Conservation (phyloP, 306 rosid species). For the Acmispon strigosus region DNA sequence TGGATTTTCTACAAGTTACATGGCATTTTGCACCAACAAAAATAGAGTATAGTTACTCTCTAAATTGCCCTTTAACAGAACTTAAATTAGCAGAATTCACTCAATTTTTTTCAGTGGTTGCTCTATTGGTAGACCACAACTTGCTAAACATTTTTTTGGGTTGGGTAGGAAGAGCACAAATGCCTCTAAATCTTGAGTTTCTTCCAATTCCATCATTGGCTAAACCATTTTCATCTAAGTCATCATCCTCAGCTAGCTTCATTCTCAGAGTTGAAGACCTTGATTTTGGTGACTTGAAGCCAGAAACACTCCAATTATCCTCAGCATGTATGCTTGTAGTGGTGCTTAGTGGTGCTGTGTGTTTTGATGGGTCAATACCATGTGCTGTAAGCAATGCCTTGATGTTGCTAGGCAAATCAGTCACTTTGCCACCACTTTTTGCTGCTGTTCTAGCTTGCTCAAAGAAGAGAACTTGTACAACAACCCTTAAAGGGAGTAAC, state of each 20-base stretch:
- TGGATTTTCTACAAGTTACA: constrained; percentile 55
- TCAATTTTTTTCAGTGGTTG: constrained; percentile 64
- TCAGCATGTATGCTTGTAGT: constrained; percentile 60
- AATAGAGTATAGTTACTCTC: constrained; percentile 45
- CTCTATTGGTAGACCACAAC: constrained; percentile 81
- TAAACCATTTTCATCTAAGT: constrained; percentile 45
- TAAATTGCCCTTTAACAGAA: constrained; percentile 28
- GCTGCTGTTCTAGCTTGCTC: constrained; percentile 87
- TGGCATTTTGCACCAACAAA: constrained; percentile 23
- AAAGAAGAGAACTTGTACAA: constrained; percentile 96
- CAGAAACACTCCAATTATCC: constrained; percentile 87
- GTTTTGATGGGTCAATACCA: constrained; percentile 71
- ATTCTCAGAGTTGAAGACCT: constrained; percentile 74
- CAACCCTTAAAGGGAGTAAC: constrained; percentile 84
- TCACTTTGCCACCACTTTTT: constrained; percentile 57
- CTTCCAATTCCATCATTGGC: constrained; percentile 48
- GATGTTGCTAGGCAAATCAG: constrained; percentile 74
- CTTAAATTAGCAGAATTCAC: constrained; percentile 33
- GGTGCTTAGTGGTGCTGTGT: constrained; percentile 56
- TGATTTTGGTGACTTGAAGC: constrained; percentile 76
- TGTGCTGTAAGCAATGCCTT: constrained; percentile 75
- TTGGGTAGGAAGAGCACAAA: constrained; percentile 67
- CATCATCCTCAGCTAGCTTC: constrained; percentile 93
- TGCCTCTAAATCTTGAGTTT: constrained; percentile 48
- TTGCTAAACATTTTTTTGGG: constrained; percentile 88